A percentile compares a stretch with the other conserved stretches of the same genome.
These are phyloP conservation scores for Suillus tomentosus DNA, from an alignment of 768 basidiomycete species.

Conservation along the genomic window DNA sequence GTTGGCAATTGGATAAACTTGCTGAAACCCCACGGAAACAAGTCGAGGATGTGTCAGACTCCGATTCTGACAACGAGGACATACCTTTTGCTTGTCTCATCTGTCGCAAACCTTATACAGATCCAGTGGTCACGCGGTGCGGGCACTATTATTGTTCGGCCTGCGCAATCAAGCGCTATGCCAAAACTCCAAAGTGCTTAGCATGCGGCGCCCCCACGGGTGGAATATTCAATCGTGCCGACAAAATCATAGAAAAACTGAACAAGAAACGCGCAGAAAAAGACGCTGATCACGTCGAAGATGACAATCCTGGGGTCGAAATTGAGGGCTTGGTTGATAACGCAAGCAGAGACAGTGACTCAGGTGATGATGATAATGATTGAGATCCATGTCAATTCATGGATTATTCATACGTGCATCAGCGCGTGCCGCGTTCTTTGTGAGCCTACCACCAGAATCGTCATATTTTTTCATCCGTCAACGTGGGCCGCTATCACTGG, in stretches of 20 bases:
- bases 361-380: constrained; percentile 28
- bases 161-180: constrained; percentile 94
- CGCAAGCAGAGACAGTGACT: constrained; percentile 24
- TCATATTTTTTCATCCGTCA: not conserved
- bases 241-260: constrained; percentile 88
- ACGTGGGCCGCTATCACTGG: not conserved
- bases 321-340: constrained; percentile 58
- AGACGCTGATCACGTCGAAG: constrained; percentile 39
- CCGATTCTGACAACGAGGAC: constrained; percentile 80
- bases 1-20: constrained; percentile 97
- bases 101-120: constrained; percentile 91
- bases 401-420: not conserved
- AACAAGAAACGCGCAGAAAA: constrained; percentile 68
- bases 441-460: not conserved
- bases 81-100: constrained; percentile 98
- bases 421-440: not conserved
- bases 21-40: constrained; percentile 72
- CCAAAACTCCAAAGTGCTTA: constrained; percentile 92
- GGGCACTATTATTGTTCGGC: constrained; percentile 95
- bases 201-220: constrained; percentile 93
- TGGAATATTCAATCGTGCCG: constrained; percentile 95
- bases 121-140: constrained; percentile 94
- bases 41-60: constrained; percentile 60
- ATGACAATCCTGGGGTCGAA: constrained; percentile 57
- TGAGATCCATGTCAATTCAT: not conserved